Conservation (phyloP, 2,329 filamentous ascomycete genomes). For the Penicillium hesseltinei region DNA sequence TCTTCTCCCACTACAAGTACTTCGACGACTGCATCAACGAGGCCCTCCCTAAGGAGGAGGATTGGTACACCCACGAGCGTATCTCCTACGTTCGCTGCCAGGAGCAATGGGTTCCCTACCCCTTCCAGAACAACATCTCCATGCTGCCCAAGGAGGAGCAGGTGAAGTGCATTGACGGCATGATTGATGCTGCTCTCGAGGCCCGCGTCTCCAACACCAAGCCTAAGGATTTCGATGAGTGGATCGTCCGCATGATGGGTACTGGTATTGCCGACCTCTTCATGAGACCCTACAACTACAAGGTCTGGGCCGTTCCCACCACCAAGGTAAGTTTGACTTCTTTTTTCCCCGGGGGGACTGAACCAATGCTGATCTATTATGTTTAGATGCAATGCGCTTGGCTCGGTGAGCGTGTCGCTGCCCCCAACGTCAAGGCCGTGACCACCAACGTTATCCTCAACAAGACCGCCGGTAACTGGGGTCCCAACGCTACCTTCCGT, state of each 20-base stretch:
- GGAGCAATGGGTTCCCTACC: conserved; percentile 94
- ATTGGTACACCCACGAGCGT: conserved; percentile 98
- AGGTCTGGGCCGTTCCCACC: conserved; percentile 98
- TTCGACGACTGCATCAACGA: conserved; percentile 99
- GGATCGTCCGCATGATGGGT: conserved; percentile 92
- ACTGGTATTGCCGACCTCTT: conserved; percentile 88
- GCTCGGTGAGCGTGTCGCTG: conserved; percentile 97
- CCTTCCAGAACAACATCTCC: conserved; percentile 99
- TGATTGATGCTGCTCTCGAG: conserved; percentile 92
- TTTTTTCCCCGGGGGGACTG: not conserved
- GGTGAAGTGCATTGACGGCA: conserved; percentile 86
- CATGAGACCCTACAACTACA: conserved; percentile 99
- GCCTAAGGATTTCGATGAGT: conserved; percentile 96
- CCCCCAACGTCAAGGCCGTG: conserved; percentile 89
- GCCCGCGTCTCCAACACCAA: conserved; percentile 83
- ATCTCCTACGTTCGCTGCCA: conserved; percentile 99
- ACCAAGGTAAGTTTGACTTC: conserved; percentile 67
- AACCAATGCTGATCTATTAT: conserved; percentile 9
- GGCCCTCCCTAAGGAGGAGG: conserved; percentile 85
- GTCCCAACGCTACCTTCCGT: conserved; percentile 95
- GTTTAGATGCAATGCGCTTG: conserved; percentile 94
- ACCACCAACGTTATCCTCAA: conserved; percentile 92
- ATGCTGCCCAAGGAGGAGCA: conserved; percentile 97
- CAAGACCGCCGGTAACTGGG: conserved; percentile 97
- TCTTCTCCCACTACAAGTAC: conserved; percentile 99